Evolutionary conservation across 2,329 filamentous ascomycete genomes (phyloP), one percentile per base, ranked within the genome.

Genomic region (Monilinia fructigena): DNA sequence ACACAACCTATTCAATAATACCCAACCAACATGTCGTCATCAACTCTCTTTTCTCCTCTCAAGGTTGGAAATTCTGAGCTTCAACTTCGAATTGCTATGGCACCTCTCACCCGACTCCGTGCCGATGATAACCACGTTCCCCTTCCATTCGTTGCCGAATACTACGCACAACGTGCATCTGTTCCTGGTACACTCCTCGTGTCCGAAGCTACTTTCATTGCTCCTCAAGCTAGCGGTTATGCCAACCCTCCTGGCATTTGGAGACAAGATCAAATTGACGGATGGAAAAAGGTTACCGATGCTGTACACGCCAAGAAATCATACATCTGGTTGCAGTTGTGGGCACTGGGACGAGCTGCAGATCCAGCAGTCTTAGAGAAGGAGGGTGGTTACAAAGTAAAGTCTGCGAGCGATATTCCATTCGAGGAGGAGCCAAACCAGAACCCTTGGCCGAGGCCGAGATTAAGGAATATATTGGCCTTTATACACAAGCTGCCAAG

Each of bases 271-370:
- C 85, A 87, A 71, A 80, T 86, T 60, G 79, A 78, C 2, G 81
- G 78, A 0, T 89, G 86, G 87, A 84, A 82, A 68, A 77, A 80
- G 60, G 79, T 89, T 54, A 85, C 84, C 0, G 80, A 83, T 61
- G 83, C 81, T 3, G 86, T 89, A 3, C 86, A 89, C 76, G 79
- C 78, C 38, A 86, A 86, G 72, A 82, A 82, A 31, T 81, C 79
- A 31, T 83, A 80, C 71, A 85, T 88, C 68, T 88, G 81, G 76
- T 72, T 82, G 6, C 87, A 89, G 74, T 77, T 89, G 2, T 89
- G 85, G 85, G 82, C 82, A 1, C 75, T 86, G 0, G 87, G 87
- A 5, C 81, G 87, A 12, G 72, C 76, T 14, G 73, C 74, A 4
- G 11, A 58, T 4, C 58, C 67, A 16, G 45, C 28, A 1, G 20